Evolutionary conservation across 1,139 yeast species (phyloP).

Genomic region (Suhomyces chickasaworum): DNA sequence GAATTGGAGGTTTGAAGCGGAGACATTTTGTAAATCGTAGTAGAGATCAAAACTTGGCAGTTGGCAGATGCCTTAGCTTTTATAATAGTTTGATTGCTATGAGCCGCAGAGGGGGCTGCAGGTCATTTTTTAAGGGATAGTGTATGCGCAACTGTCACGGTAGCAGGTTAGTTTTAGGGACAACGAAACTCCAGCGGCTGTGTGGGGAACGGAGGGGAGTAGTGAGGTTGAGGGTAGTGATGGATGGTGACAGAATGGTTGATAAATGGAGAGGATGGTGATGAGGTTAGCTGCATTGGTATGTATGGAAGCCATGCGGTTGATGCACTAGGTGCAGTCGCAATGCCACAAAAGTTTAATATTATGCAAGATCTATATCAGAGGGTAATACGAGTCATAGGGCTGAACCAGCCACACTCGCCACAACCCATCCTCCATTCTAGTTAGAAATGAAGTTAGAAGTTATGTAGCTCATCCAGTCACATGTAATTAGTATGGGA

Average conservation of each 20-base stretch:
- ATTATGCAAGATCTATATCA: background rate
- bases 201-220: background rate
- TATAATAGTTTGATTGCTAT: slow-evolving; percentile 5
- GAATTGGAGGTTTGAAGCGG: slow-evolving; percentile 1
- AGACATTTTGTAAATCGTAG: too few relatives aligned
- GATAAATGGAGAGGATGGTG: background rate
- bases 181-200: background rate
- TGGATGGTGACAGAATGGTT: background rate
- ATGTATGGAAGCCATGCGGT: background rate
- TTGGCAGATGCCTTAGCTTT: background rate
- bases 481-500: too few relatives aligned
- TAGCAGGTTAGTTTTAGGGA: background rate
- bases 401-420: background rate
- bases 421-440: background rate
- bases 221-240: too few relatives aligned
- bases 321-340: background rate
- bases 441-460: too few relatives aligned
- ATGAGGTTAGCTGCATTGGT: background rate
- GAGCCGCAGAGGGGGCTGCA: slow-evolving; percentile 6
- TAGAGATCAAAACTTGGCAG: too few relatives aligned
- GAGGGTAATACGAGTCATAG: background rate
- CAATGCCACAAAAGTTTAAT: background rate
- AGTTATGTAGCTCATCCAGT: too few relatives aligned
- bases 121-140: slow-evolving; percentile 2
- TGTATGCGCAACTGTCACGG: background rate